Percentiles rank a stretch among this genome's conserved stretches.
phyloP scores from a whole-genome alignment of 2,329 filamentous ascomycete species.

The Periconia macrospinosa region DNA sequence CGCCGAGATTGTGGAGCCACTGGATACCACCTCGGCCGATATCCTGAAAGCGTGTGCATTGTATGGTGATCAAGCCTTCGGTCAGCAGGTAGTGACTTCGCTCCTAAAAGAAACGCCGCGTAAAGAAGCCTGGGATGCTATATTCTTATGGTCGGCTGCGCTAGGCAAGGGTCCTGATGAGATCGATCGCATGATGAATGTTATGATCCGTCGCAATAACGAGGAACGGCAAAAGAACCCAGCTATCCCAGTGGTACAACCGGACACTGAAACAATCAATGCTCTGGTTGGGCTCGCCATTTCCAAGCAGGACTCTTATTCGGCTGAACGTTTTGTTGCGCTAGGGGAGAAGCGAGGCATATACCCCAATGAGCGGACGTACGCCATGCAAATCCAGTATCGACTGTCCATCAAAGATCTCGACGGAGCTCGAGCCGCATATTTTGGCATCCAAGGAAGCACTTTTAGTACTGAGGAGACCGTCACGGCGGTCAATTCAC shows the following conservation, averaged over 20 bases:
- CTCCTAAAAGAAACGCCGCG: conserved; percentile 35
- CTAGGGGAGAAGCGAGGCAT: conserved; percentile 69
- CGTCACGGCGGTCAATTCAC: conserved; percentile 67
- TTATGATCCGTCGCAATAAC: conserved; percentile 59
- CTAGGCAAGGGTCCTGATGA: conserved; percentile 72
- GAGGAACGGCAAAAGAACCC: conserved; percentile 44
- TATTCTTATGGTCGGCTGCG: conserved; percentile 75
- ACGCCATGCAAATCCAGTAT: conserved; percentile 74
- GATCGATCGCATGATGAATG: conserved; percentile 70
- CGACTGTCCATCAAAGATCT: conserved; percentile 73
- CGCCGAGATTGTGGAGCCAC: conserved; percentile 6
- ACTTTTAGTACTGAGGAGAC: conserved; percentile 62
- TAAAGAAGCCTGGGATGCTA: conserved; percentile 68
- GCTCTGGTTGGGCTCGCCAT: conserved; percentile 72
- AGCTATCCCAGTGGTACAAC: conserved; percentile 40
- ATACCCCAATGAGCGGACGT: conserved; percentile 68
- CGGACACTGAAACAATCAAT: conserved; percentile 76
- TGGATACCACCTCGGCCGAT: conserved; percentile 50
- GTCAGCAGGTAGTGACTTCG: conserved; percentile 47
- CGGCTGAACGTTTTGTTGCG: conserved; percentile 72
- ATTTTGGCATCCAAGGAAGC: conserved; percentile 61
- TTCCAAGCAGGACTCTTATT: conserved; percentile 67
- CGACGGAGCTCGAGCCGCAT: conserved; percentile 68
- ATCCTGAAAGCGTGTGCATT: conserved; percentile 61
- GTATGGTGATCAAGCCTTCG: conserved; percentile 30